Evolutionary conservation across 495 filamentous ascomycete species (phyloP).

Genomic region (Xylaria acuta): DNA sequence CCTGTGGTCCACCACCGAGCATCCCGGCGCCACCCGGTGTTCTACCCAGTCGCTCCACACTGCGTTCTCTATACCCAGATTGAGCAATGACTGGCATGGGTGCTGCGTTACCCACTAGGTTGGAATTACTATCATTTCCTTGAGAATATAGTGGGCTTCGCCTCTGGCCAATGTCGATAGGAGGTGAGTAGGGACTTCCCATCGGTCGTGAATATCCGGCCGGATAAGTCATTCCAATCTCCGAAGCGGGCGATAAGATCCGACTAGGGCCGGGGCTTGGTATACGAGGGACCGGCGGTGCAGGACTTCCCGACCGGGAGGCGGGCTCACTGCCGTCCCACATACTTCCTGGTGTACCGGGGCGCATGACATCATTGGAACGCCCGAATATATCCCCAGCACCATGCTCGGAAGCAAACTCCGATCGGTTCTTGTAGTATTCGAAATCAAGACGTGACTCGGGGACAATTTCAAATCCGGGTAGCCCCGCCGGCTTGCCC

Average conservation of each 20-base stretch:
- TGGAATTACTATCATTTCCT: slow-evolving; percentile 53
- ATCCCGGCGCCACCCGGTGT: slow-evolving; percentile 47
- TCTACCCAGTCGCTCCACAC: slow-evolving; percentile 37
- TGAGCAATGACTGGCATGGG: slow-evolving; percentile 51
- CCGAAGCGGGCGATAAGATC: slow-evolving; percentile 32
- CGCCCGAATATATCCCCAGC: slow-evolving; percentile 77
- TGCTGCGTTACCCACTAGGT: slow-evolving; percentile 51
- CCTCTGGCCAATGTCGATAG: slow-evolving; percentile 22
- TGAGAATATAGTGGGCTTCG: slow-evolving; percentile 49
- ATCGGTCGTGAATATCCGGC: slow-evolving; percentile 35
- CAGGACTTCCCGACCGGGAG: slow-evolving; percentile 52
- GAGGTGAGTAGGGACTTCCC: slow-evolving; percentile 31
- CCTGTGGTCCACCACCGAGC: slow-evolving; percentile 58
- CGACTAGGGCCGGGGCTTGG: slow-evolving; percentile 32
- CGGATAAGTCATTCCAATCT: slow-evolving; percentile 39
- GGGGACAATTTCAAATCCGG: slow-evolving; percentile 85
- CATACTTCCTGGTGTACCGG: slow-evolving; percentile 68
- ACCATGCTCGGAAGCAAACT: slow-evolving; percentile 87
- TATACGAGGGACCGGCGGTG: slow-evolving; percentile 33
- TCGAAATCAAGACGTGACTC: slow-evolving; percentile 92
- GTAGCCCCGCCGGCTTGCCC: slow-evolving; percentile 66
- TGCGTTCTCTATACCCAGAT: slow-evolving; percentile 48
- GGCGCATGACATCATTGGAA: slow-evolving; percentile 68
- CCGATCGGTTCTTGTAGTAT: slow-evolving; percentile 85
- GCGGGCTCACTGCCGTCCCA: slow-evolving; percentile 43